Evolutionary conservation across 345 rosid genomes (phyloP).

Genomic region (Lagerstroemia speciosa): DNA sequence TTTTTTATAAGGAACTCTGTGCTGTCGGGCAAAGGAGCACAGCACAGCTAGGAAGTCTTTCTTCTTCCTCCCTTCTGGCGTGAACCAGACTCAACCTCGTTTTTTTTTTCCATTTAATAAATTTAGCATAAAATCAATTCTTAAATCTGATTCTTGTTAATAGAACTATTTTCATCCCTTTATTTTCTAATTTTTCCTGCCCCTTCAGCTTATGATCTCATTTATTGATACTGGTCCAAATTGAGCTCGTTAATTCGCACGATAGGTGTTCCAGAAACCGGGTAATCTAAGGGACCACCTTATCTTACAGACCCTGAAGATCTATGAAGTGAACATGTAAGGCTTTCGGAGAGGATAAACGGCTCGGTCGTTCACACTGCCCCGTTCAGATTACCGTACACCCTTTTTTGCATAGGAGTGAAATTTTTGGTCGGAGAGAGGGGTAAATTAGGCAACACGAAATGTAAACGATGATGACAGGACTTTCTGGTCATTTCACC

Average conservation of each 20-base stretch:
- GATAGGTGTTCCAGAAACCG: too few relatives aligned
- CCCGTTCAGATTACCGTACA: not conserved
- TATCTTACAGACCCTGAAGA: not conserved
- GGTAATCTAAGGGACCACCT: not conserved
- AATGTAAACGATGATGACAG: not conserved
- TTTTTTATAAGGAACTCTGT: not conserved
- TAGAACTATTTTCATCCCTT: not conserved
- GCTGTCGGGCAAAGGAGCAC: not conserved
- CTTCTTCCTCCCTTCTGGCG: too few relatives aligned
- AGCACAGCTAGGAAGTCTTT: too few relatives aligned
- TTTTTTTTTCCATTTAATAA: not conserved
- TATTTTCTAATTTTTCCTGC: too few relatives aligned
- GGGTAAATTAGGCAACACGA: conserved; percentile 4
- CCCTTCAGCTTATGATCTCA: too few relatives aligned
- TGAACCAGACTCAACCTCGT: not conserved
- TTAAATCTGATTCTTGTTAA: too few relatives aligned
- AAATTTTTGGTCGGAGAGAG: conserved; percentile 11
- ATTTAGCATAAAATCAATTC: too few relatives aligned
- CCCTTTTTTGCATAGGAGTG: not conserved
- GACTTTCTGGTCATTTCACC: not conserved
- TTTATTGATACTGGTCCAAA: too few relatives aligned
- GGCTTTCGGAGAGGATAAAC: not conserved
- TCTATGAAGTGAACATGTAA: not conserved
- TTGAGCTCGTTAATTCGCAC: too few relatives aligned
- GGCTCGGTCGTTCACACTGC: not conserved